phyloP scores from a whole-genome alignment of 495 filamentous ascomycete species.

The Penicillium soppii region DNA sequence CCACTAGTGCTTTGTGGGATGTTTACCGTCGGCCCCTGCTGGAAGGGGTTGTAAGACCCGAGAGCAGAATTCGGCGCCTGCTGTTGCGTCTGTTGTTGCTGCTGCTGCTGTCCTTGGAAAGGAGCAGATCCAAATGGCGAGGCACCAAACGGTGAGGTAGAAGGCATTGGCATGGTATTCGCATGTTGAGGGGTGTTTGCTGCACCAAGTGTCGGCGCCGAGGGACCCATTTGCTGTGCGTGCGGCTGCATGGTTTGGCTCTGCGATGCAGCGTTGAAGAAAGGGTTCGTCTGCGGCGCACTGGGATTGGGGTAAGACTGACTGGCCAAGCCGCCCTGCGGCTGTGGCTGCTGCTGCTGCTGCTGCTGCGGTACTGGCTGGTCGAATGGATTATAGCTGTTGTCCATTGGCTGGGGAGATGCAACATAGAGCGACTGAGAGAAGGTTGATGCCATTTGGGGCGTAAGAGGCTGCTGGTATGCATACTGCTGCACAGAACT shows the following conservation, averaged over 20 bases:
- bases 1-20: conserved; percentile 26
- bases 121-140: conserved; percentile 40
- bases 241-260: conserved; percentile 26
- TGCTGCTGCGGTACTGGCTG: conserved; percentile 44
- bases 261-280: conserved; percentile 48
- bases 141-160: conserved; percentile 31
- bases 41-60: conserved; percentile 39
- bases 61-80: conserved; percentile 23
- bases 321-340: conserved; percentile 34
- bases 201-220: conserved; percentile 34
- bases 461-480: conserved; percentile 58
- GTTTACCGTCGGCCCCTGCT: conserved; percentile 30
- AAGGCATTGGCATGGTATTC: conserved; percentile 44
- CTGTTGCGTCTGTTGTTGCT: conserved; percentile 19
- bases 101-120: conserved; percentile 35
- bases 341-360: conserved; percentile 19
- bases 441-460: conserved; percentile 56
- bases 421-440: conserved; percentile 47
- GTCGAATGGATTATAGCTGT: conserved; percentile 68
- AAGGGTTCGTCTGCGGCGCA: conserved; percentile 50
- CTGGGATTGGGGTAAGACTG: conserved; percentile 30
- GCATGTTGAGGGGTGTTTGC: conserved; percentile 36
- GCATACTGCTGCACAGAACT: conserved; percentile 43
- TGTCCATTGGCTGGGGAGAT: conserved; percentile 42
- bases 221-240: conserved; percentile 18